Percentiles rank a stretch among this genome's conserved stretches.
Evolutionary conservation across 75 land plant genomes (phyloP).

Genomic region (Ceratopteris richardii): DNA sequence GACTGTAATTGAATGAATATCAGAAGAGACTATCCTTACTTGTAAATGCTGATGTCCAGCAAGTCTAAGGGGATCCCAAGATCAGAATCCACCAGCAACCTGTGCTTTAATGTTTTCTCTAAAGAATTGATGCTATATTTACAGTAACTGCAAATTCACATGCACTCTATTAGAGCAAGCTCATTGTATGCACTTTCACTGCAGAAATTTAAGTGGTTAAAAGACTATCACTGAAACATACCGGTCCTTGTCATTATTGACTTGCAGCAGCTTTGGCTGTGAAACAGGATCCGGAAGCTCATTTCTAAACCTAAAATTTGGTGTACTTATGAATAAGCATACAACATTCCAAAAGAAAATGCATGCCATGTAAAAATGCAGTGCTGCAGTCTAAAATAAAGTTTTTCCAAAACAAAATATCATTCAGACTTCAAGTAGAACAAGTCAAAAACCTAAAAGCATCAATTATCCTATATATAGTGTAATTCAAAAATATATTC

Average conservation of each 20-base stretch:
- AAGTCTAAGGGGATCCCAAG: constrained; percentile 96
- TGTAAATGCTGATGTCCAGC: constrained; percentile 88
- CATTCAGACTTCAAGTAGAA: background rate
- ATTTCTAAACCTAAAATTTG: constrained; percentile 70
- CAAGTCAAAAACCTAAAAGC: background rate
- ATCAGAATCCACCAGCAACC: constrained; percentile 74
- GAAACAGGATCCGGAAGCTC: constrained; percentile 92
- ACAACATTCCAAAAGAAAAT: too few species aligned
- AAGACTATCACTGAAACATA: constrained; percentile 21
- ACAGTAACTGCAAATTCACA: constrained; percentile 49
- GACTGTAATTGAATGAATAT: too few species aligned
- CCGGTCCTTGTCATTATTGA: constrained; percentile 75
- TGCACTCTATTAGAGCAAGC: background rate
- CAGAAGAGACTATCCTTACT: constrained; percentile 35
- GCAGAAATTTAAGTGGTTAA: too few species aligned
- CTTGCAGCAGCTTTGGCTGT: constrained; percentile 67
- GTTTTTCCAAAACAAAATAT: background rate
- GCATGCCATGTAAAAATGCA: background rate
- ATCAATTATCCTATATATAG: too few species aligned
- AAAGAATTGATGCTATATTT: constrained; percentile 73
- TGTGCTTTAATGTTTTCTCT: constrained; percentile 78
- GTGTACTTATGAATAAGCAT: background rate
- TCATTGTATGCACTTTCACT: background rate
- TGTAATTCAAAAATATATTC: too few species aligned
- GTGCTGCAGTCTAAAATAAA: too few species aligned